phyloP scores from a whole-genome alignment of 2,329 filamentous ascomycete genomes.

The Ascochyta fabae region DNA sequence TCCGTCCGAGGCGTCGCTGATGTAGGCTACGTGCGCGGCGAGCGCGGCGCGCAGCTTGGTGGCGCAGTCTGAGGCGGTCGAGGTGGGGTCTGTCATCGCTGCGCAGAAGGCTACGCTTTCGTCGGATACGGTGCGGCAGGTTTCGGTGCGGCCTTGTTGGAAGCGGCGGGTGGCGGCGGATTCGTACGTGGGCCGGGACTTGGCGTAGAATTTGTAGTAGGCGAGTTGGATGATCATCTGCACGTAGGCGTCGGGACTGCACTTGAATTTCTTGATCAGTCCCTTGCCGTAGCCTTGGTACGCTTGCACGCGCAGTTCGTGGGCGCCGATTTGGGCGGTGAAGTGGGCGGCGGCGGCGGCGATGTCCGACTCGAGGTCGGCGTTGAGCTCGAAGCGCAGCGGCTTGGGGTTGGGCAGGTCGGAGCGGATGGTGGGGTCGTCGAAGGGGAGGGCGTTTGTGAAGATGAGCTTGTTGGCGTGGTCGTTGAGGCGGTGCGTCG shows the following conservation, averaged over 20 bases:
- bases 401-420: constrained; percentile 80
- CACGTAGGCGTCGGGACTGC: constrained; percentile 95
- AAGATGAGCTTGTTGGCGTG: constrained; percentile 91
- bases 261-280: constrained; percentile 99
- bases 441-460: constrained; percentile 91
- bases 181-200: constrained; percentile 97
- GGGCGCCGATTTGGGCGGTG: constrained; percentile 77
- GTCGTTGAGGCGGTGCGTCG: constrained; percentile 96
- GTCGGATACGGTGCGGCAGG: constrained; percentile 89
- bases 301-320: constrained; percentile 91
- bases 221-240: constrained; percentile 99
- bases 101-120: constrained; percentile 90
- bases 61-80: constrained; percentile 67
- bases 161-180: constrained; percentile 93
- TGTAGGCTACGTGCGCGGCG: constrained; percentile 86
- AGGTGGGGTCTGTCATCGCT: constrained; percentile 76
- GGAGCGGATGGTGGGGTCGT: constrained; percentile 77
- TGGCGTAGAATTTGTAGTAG: constrained; percentile 99
- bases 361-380: constrained; percentile 78
- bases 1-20: constrained; percentile 84
- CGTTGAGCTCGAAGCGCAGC: constrained; percentile 78
- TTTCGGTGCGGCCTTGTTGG: constrained; percentile 95
- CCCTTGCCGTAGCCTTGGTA: constrained; percentile 99
- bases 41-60: constrained; percentile 83
- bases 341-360: constrained; percentile 81